Evolutionary conservation across 352 stramenopile genomes (phyloP), one percentile per base, ranked within the genome.

Genomic region (Phytophthora aleatoria): DNA sequence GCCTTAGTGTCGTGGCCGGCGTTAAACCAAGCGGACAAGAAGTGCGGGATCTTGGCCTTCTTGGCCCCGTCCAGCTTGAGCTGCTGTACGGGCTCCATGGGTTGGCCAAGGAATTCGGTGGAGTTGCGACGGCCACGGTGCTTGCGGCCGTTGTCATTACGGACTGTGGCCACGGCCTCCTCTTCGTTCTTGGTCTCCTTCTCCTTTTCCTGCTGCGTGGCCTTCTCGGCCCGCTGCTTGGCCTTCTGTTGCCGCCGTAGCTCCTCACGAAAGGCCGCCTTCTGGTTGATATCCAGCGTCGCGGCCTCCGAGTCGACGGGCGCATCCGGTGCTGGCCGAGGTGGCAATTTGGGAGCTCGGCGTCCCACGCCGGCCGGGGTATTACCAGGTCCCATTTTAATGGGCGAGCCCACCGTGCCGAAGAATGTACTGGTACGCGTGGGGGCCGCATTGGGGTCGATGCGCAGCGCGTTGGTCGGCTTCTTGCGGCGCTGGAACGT

Each of bases 21-120:
- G 54, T 90, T 87, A 48, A 90, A 90, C 81, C 81, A 90, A 5
- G 76, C 78, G 8, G 81, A 90, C 38, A 89, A 52, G 55, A 91
- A 91, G 57, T 84, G 71, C 35, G 80, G 80, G 50, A 91, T 91
- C 65, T 90, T 89, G 54, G 83, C 83, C 57, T 89, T 90, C 50
- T 85, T 85, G 4, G 81, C 83, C 0, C 77, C 81, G 41, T 89
- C 83, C 30, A 92, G 69, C 38, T 83, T 83, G 5, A 90, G 68
- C 44, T 90, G 81, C 64, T 85, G 71, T 36, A 86, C 75, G 4
- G 81, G 78, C 41, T 90, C 75, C 49, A 81, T 80, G 0, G 74
- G 62, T 10, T 76, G 60, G 28, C 76, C 78, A 2, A 87, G 27
- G 56, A 83, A 85, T 61, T 86, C 76, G 11, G 78, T 80, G 33